Conservation (phyloP, 352 stramenopile genomes). For the Aphanomyces invadans region DNA sequence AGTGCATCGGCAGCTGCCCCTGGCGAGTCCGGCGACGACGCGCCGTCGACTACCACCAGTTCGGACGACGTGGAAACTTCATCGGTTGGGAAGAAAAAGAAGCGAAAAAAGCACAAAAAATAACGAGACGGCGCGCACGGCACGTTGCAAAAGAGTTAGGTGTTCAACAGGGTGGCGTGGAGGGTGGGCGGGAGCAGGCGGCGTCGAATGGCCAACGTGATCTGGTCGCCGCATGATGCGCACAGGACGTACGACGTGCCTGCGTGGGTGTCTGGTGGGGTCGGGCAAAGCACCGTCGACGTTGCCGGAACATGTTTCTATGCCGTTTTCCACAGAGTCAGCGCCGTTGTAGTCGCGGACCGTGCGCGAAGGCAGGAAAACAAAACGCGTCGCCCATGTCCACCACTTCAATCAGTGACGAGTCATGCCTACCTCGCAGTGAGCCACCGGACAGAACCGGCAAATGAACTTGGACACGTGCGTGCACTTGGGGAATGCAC, state of each 20-base stretch:
- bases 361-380: too few relatives aligned
- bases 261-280: neutral
- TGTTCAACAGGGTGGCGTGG: neutral
- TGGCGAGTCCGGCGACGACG: too few relatives aligned
- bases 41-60: too few relatives aligned
- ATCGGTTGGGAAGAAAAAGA: constrained; percentile 18
- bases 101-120: constrained; percentile 26
- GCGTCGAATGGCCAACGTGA: neutral
- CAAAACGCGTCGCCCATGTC: too few relatives aligned
- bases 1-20: too few relatives aligned
- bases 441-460: constrained; percentile 5
- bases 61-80: neutral
- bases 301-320: neutral
- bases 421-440: constrained; percentile 21
- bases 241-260: neutral
- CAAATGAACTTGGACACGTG: neutral
- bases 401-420: too few relatives aligned
- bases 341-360: too few relatives aligned
- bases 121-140: neutral
- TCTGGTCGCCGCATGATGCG: neutral
- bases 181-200: neutral
- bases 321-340: neutral
- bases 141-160: neutral
- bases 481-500: constrained; percentile 11
- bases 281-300: neutral